These are phyloP conservation scores for Phialemonium atrogriseum DNA, from an alignment of 2,329 filamentous ascomycete genomes.

Conservation along the genomic window DNA sequence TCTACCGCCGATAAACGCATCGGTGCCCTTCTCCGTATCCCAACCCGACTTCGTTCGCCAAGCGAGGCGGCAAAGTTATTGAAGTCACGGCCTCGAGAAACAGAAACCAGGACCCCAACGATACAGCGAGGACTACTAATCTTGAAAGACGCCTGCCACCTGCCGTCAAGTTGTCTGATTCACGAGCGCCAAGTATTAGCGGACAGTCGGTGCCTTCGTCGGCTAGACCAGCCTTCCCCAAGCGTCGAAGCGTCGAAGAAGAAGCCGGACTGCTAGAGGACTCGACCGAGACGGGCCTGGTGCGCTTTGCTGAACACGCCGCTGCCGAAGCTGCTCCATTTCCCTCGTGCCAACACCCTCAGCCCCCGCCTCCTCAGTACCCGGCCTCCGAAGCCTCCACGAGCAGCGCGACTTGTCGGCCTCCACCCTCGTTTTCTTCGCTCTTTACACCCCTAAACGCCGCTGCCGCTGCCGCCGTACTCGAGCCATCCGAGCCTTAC, in stretches of 20 bases:
- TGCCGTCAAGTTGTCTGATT: slow-evolving; percentile 40
- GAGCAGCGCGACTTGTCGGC: slow-evolving; percentile 30
- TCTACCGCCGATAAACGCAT: no score
- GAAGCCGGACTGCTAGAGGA: slow-evolving; percentile 18
- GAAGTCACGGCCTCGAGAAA: no score
- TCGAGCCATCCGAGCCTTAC: slow-evolving; percentile 26
- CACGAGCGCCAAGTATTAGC: slow-evolving; percentile 33
- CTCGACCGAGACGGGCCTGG: slow-evolving; percentile 13
- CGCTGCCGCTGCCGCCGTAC: slow-evolving; percentile 23
- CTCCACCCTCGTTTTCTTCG: slow-evolving; percentile 52
- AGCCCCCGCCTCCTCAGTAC: slow-evolving; percentile 52
- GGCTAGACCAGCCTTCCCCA: slow-evolving; percentile 22
- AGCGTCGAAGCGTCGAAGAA: slow-evolving; percentile 21
- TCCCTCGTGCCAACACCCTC: slow-evolving; percentile 14
- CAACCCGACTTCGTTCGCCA: no score
- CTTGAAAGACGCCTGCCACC: no score
- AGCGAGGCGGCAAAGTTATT: no score
- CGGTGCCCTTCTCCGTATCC: no score
- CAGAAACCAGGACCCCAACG: slow-evolving; percentile 1
- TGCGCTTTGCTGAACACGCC: slow-evolving; percentile 19
- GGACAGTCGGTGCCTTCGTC: slow-evolving; percentile 28
- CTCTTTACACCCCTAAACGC: slow-evolving; percentile 36
- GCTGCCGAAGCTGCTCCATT: slow-evolving; percentile 12
- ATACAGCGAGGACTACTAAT: no score
- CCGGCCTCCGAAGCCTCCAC: slow-evolving; percentile 46